Evolutionary conservation across 257 asterid species (phyloP), one percentile per base, ranked within the genome.

Genomic region (Anisodus tanguticus): DNA sequence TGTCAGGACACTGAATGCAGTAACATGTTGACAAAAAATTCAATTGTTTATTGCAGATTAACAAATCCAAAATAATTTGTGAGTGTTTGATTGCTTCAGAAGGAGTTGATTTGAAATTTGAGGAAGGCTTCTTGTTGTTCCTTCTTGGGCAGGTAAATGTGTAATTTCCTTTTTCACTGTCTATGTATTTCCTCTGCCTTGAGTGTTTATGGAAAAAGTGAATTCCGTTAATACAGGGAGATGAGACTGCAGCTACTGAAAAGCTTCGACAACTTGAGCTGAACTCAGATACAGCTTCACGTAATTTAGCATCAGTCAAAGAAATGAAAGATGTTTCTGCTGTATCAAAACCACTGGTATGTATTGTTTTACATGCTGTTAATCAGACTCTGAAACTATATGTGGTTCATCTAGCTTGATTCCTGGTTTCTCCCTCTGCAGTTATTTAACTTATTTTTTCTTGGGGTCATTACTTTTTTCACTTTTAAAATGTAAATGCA

Each of bases 31-130:
- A 83, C 22, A 12, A 58, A 71, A 31, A 66, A 85, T 62, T 83
- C 82, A 45, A 45, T 68, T 63, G 47, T 64, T 82, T 90, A 82
- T 84, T 82, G 82, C 83, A 97, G 99, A 93, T 97, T 87, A 88
- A 88, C 90, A 93, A 92, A 85, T 98, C 95, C 53, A 95, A 92
- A 85, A 79, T 88, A 85, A 93, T 97, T 68, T 92, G 94, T 12
- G 99, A 95, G 91, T 91, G 98, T 88, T 85, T 97, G 81, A 90
- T 92, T 83, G 91, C 97, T 76, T 93, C 99, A 49, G 99, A 97
- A 84, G 99, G 98, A 82, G 86, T 90, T 85, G 98, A 97, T 88
- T 85, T 97, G 84, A 97, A 97, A 89, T 91, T 97, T 83, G 99
- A 97, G 91, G 99, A 97, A 92, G 88, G 94, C 84, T 91, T 95